phyloP scores from a whole-genome alignment of 805 yeast species.

The Sugiyamaella americana region DNA sequence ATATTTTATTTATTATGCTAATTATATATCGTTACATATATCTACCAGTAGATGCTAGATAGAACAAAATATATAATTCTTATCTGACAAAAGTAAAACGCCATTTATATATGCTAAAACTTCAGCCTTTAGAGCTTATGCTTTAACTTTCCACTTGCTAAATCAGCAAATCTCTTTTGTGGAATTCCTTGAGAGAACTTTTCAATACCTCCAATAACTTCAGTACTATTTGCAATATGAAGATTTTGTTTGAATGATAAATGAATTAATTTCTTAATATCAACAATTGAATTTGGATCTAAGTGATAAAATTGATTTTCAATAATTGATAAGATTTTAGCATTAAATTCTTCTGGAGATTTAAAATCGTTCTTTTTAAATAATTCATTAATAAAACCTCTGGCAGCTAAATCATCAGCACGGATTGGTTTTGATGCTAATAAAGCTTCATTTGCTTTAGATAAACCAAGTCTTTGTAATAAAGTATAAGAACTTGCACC shows the following conservation, averaged over 20 bases:
- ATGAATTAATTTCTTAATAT: slow-evolving; percentile 42
- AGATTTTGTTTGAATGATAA: slow-evolving; percentile 31
- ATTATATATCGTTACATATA: not conserved
- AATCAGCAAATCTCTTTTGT: slow-evolving; percentile 53
- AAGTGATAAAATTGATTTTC: slow-evolving; percentile 37
- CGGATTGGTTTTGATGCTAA: slow-evolving; percentile 60
- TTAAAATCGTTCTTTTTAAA: slow-evolving; percentile 35
- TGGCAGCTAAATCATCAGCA: slow-evolving; percentile 48
- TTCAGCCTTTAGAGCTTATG: slow-evolving; percentile 63
- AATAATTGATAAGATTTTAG: slow-evolving; percentile 37
- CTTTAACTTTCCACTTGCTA: slow-evolving; percentile 48
- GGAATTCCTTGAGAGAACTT: slow-evolving; percentile 73
- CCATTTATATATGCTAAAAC: no score
- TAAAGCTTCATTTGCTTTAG: slow-evolving; percentile 66
- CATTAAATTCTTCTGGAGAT: slow-evolving; percentile 44
- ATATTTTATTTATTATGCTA: slow-evolving; percentile 17
- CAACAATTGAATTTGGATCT: slow-evolving; percentile 40
- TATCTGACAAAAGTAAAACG: no score
- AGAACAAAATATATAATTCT: no score
- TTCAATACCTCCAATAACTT: slow-evolving; percentile 60
- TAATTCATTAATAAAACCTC: slow-evolving; percentile 59
- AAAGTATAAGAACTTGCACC: slow-evolving; percentile 70
- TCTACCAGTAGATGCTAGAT: no score
- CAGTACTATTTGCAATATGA: slow-evolving; percentile 53
- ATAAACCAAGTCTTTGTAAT: slow-evolving; percentile 63